Evolutionary conservation across 139 green algal genomes (phyloP), one percentile per base, ranked within the genome.

Genomic region (Pseudopediastrum boryanum): DNA sequence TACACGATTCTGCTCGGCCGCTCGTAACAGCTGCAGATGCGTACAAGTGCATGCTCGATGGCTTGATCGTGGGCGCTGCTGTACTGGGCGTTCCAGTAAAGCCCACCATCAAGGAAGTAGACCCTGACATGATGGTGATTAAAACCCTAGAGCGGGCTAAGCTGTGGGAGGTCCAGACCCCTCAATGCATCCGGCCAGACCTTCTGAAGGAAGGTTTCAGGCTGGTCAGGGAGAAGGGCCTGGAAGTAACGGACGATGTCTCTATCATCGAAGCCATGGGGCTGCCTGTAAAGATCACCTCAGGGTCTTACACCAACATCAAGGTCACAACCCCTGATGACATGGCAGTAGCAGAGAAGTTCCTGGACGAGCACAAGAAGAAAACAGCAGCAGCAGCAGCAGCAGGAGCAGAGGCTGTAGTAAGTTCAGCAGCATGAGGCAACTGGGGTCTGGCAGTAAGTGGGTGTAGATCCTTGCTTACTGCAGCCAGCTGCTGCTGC

Each of bases 111-210:
- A 98, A 98, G 84, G 89, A 98, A 83, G 92, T 97, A 19, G 89
- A 92, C 75, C 62, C 31, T 4, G 54, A 90, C 23, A 58, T 83
- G 8, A 89, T 86, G 43, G 95, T 99, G 12, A 84, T 91, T 5
- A 91, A 93, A 51, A 99, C 97, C 38, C 87, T 99, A 52, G 77
- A 96, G 41, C 88, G 97, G 4, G 81, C 88, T 5, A 85, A 84
- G 68, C 91, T 99, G 44, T 99, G 95, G 95, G 97, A 99, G 82
- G 95, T 99, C 73, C 97, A 99, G 77, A 99, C 97, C 25, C 96
- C 96, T 38, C 90, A 97, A 90, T 92, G 96, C 69, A 97, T 98
- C 44, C 79, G 75, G 4, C 94, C 95, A 3, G 79, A 80, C 2
- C 80, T 99, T 79, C 86, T 99, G 76, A 75, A 71, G 0, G 65